phyloP scores from a whole-genome alignment of 2,329 filamentous ascomycete genomes.

The Hymenoscyphus fraxineus region DNA sequence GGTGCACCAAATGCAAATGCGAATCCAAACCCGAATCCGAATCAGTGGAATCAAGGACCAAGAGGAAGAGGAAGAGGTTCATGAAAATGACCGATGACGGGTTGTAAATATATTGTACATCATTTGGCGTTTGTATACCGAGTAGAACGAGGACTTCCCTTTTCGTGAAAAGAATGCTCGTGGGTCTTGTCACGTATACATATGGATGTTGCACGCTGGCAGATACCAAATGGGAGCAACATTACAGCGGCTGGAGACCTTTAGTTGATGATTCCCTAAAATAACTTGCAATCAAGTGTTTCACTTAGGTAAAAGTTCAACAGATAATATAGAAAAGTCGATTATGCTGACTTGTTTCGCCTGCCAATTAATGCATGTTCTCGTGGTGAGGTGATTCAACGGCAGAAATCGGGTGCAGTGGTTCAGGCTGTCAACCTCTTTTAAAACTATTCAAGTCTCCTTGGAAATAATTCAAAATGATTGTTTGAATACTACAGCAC shows the following conservation, averaged over 20 bases:
- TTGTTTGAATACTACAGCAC: too few species aligned
- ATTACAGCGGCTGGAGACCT: not conserved
- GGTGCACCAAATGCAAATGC: conserved; percentile 11
- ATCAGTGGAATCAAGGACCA: conserved; percentile 16
- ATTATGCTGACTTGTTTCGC: not conserved
- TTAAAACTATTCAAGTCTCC: too few species aligned
- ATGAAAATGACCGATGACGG: conserved; percentile 2
- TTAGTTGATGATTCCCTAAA: conserved; percentile 5
- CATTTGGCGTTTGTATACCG: not conserved
- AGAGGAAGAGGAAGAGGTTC: conserved; percentile 17
- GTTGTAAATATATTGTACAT: conserved; percentile 20
- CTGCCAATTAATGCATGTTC: not conserved
- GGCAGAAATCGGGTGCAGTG: too few species aligned
- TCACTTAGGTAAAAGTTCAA: not conserved
- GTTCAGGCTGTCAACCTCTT: too few species aligned
- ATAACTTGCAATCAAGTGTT: not conserved
- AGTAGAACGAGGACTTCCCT: not conserved
- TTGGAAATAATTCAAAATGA: too few species aligned
- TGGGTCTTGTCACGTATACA: conserved; percentile 8
- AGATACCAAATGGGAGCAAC: conserved; percentile 6
- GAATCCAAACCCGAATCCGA: not conserved
- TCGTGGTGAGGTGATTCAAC: not conserved
- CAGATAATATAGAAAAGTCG: not conserved
- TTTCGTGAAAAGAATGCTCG: conserved; percentile 1
- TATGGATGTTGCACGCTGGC: not conserved